phyloP scores from a whole-genome alignment of 1,139 yeast genomes.

The Yamadazyma spencermartinsiae region DNA sequence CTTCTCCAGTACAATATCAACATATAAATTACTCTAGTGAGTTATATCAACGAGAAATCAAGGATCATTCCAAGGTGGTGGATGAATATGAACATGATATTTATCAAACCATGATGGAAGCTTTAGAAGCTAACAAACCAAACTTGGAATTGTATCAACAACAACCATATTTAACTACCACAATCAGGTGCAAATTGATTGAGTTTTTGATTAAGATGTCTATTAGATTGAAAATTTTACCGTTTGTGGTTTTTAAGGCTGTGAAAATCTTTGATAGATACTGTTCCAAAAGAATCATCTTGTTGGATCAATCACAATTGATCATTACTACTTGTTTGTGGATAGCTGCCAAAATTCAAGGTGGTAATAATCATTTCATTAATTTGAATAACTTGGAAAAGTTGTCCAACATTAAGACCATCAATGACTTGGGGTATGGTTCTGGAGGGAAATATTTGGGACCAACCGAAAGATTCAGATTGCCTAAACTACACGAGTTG shows the following conservation, averaged over 20 bases:
- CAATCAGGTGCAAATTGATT: conserved; percentile 50
- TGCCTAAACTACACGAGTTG: conserved; percentile 62
- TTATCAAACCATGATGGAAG: conserved; percentile 38
- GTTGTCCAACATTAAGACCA: conserved; percentile 32
- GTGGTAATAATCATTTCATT: conserved; percentile 70
- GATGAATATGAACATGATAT: conserved; percentile 57
- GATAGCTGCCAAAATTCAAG: conserved; percentile 64
- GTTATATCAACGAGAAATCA: conserved; percentile 51
- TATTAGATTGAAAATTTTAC: conserved; percentile 57
- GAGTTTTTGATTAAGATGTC: conserved; percentile 61
- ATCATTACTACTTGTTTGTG: conserved; percentile 68
- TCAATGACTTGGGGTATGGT: conserved; percentile 47
- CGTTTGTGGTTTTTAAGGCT: conserved; percentile 60
- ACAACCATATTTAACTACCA: conserved; percentile 62
- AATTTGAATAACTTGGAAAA: conserved; percentile 42
- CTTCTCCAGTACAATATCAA: conserved; percentile 17
- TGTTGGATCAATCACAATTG: conserved; percentile 61
- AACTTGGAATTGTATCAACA: conserved; percentile 56
- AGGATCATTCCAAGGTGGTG: conserved; percentile 45
- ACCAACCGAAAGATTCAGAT: conserved; percentile 65
- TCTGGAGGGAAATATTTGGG: conserved; percentile 62
- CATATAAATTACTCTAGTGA: conserved; percentile 49
- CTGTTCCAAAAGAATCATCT: conserved; percentile 62
- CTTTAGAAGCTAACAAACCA: conserved; percentile 39
- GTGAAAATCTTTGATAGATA: conserved; percentile 64